A percentile compares a stretch with the other conserved stretches of the same genome.
phyloP scores from a whole-genome alignment of 257 asterid genomes.

The Sherardia arvensis region DNA sequence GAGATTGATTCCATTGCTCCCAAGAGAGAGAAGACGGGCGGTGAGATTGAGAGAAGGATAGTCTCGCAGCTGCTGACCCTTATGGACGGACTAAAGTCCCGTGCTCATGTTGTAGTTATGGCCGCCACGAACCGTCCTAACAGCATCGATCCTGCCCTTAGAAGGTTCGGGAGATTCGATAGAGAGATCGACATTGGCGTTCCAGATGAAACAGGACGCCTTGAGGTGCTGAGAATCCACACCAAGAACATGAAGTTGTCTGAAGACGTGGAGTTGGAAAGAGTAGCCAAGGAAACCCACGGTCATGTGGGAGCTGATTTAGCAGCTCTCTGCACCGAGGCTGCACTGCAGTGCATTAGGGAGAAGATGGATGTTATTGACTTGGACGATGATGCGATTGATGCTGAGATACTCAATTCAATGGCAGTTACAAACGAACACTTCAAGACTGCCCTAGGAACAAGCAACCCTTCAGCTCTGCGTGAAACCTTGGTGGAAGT shows the following conservation, averaged over 20 bases:
- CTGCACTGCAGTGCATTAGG: no score
- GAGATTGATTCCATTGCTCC: slow-evolving; percentile 92
- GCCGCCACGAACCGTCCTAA: slow-evolving; percentile 92
- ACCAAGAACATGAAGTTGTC: slow-evolving; percentile 93
- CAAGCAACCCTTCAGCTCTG: slow-evolving; percentile 87
- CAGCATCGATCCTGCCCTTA: slow-evolving; percentile 88
- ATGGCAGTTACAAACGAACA: slow-evolving; percentile 93
- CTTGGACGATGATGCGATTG: slow-evolving; percentile 78
- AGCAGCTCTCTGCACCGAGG: no score
- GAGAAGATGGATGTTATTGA: no score
- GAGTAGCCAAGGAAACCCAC: slow-evolving; percentile 64
- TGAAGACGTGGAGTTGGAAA: slow-evolving; percentile 85
- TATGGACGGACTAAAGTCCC: slow-evolving; percentile 86
- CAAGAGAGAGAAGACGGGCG: slow-evolving; percentile 78
- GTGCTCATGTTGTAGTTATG: slow-evolving; percentile 81
- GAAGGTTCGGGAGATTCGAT: no score
- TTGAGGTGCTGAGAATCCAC: slow-evolving; percentile 82
- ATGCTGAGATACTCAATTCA: slow-evolving; percentile 81
- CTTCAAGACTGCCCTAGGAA: no score
- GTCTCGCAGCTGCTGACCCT: slow-evolving; percentile 89
- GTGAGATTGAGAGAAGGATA: slow-evolving; percentile 94
- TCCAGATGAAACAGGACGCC: slow-evolving; percentile 94
- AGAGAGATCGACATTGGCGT: no score
- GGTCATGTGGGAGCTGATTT: slow-evolving; percentile 95
- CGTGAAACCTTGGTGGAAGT: slow-evolving; percentile 97